phyloP scores from a whole-genome alignment of 2,329 filamentous ascomycete species.

The Sporothrix euskadiensis region DNA sequence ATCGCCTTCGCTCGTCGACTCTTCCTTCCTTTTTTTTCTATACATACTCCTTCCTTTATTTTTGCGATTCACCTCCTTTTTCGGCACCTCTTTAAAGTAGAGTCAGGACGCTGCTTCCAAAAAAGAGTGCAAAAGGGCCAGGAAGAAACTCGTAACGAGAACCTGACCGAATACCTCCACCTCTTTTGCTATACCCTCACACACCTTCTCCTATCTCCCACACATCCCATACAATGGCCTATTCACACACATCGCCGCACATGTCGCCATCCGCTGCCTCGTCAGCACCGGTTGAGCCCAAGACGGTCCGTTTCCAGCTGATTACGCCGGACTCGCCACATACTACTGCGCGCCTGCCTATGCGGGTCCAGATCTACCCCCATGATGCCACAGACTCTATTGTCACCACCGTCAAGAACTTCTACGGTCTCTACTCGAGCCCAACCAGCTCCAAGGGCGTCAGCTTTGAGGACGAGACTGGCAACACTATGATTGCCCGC shows the following conservation, averaged over 20 bases:
- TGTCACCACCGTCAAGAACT: constrained; percentile 97
- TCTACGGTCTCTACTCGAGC: constrained; percentile 90
- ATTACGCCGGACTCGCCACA: constrained; percentile 67
- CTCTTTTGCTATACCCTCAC: not conserved
- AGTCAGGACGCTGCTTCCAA: not conserved
- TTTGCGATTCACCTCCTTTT: not conserved
- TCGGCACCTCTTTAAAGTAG: constrained; percentile 1
- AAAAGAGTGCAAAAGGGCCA: not conserved
- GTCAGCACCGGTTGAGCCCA: constrained; percentile 51
- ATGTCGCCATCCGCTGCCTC: constrained; percentile 36
- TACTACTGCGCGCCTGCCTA: constrained; percentile 73
- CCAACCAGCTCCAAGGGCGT: constrained; percentile 71
- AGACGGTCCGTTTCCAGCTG: constrained; percentile 78
- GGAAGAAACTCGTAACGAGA: not conserved
- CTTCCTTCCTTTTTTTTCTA: constrained; percentile 1
- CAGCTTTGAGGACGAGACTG: constrained; percentile 89
- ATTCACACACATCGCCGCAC: constrained; percentile 23
- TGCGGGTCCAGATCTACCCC: constrained; percentile 86
- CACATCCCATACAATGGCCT: constrained; percentile 29
- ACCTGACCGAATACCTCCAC: not conserved
- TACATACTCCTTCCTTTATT: not conserved
- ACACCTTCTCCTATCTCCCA: not conserved
- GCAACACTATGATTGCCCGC: constrained; percentile 87
- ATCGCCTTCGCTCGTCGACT: constrained; percentile 6
- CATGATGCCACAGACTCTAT: constrained; percentile 98